Conservation (phyloP, 768 basidiomycete genomes). For the Calocera cornea region DNA sequence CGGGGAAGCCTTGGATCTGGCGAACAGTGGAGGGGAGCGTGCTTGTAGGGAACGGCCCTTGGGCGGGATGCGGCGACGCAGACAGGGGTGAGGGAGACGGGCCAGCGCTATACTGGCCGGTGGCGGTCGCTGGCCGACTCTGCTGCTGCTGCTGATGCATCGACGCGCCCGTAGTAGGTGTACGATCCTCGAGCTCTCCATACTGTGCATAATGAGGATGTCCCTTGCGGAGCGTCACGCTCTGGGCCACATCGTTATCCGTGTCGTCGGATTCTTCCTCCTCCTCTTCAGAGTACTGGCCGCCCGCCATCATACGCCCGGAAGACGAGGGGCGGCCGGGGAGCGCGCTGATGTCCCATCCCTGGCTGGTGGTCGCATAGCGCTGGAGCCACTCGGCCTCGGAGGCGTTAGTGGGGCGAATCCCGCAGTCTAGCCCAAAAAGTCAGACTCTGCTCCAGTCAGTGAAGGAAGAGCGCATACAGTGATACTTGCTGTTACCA, state of each 20-base stretch:
- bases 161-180: neutral
- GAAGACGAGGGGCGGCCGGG: neutral
- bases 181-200: neutral
- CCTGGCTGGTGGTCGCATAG: constrained; percentile 36
- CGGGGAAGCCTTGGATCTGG: constrained; percentile 66
- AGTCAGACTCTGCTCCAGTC: constrained; percentile 13
- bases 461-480: constrained; percentile 34
- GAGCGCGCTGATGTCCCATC: neutral
- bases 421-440: constrained; percentile 63
- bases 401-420: constrained; percentile 77
- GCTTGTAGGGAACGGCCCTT: constrained; percentile 28
- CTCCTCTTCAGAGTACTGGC: constrained; percentile 13
- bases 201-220: neutral
- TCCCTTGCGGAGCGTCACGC: neutral
- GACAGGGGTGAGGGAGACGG: neutral
- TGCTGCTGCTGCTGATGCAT: constrained; percentile 3
- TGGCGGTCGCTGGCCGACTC: neutral
- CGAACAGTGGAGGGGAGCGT: constrained; percentile 50
- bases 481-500: constrained; percentile 95
- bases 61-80: neutral
- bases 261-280: neutral
- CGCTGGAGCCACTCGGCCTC: constrained; percentile 88
- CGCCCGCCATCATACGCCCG: neutral
- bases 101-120: neutral
- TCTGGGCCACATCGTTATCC: neutral